Conservation (phyloP, 2,329 filamentous ascomycete genomes). For the Fusarium haematococcum region DNA sequence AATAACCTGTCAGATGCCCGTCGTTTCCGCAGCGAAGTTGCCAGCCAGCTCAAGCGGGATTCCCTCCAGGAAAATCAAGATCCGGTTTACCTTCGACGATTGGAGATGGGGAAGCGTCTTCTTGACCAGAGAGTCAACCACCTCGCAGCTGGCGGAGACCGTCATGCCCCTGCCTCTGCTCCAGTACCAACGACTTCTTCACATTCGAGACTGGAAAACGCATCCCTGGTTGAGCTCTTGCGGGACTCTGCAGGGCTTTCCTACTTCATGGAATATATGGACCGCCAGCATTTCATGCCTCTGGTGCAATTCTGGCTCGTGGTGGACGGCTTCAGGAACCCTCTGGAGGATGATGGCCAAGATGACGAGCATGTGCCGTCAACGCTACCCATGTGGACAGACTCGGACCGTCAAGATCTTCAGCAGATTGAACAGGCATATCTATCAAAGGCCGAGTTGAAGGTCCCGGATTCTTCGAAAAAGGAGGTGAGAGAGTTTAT, state of each 20-base stretch:
- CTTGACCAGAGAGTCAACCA: constrained; percentile 90
- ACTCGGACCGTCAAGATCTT: constrained; percentile 87
- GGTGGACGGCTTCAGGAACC: constrained; percentile 95
- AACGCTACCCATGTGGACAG: constrained; percentile 77
- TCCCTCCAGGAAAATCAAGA: constrained; percentile 83
- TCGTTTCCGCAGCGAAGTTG: constrained; percentile 89
- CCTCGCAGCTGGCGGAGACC: constrained; percentile 76
- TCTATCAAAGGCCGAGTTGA: constrained; percentile 83
- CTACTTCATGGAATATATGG: constrained; percentile 99
- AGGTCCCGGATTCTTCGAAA: constrained; percentile 77
- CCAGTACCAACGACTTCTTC: constrained; percentile 43
- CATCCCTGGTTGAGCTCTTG: constrained; percentile 85
- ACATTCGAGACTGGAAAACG: constrained; percentile 77
- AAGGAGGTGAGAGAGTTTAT: constrained; percentile 82
- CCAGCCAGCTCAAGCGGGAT: constrained; percentile 91
- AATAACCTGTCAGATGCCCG: constrained; percentile 94
- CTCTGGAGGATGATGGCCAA: constrained; percentile 81
- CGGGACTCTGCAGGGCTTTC: constrained; percentile 91
- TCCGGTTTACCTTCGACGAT: constrained; percentile 84
- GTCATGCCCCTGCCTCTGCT: constrained; percentile 47
- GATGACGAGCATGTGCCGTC: constrained; percentile 73
- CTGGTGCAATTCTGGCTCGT: constrained; percentile 98
- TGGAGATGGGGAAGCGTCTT: constrained; percentile 92
- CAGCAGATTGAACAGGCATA: constrained; percentile 94
- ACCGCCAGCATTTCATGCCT: constrained; percentile 86